Evolutionary conservation across 2,329 filamentous ascomycete genomes (phyloP), one percentile per base, ranked within the genome.

Genomic region (Microcyclospora tardicrescens): DNA sequence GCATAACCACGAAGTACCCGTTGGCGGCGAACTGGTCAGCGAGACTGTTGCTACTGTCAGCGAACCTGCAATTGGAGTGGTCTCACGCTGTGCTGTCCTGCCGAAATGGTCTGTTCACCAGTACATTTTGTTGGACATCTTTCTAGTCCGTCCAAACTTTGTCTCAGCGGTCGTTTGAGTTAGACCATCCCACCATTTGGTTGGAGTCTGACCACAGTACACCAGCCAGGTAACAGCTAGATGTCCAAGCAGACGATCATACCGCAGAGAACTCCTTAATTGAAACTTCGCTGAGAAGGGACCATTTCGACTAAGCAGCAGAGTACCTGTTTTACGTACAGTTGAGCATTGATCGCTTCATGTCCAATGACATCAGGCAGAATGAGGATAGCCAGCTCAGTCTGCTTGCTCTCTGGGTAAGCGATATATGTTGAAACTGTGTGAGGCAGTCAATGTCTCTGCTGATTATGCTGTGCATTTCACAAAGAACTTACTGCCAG

Each of bases 21-120:
- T 81, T 80, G 47, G 74, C 73, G 41, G 83, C 83, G 57, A 72
- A 81, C 53, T 82, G 74, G 64, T 87, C 83, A 43, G 81, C 81
- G 51, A 85, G 72, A 45, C 58, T 61, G 38, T 24, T 8, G 8
- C 19, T 24, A 24, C 19, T 8, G 19, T 24, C 19, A 24, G 19
- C 19, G 4, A 8, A 24, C 8, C 8, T 24, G 19, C 5, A 24
- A 24, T 4, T 24, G 8, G 19, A 24, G 19, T 24, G 19, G 19
- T 8, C 19, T 24, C 19, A 8, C 19, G 8, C 19, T 24, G 19
- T 24, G 19, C 4, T 24, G 19, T 24, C 19, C 19, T 24, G 19
- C 8, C 19, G 19, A 70, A 79, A 51, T 81, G 72, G 62, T 85
- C 81, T 8, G n/a, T 24, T 8, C 19, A 4, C 19, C 5, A 24